Percentiles rank a stretch among this genome's conserved stretches.
Conservation (phyloP, 805 yeast species). For the Candida chilensis region DNA sequence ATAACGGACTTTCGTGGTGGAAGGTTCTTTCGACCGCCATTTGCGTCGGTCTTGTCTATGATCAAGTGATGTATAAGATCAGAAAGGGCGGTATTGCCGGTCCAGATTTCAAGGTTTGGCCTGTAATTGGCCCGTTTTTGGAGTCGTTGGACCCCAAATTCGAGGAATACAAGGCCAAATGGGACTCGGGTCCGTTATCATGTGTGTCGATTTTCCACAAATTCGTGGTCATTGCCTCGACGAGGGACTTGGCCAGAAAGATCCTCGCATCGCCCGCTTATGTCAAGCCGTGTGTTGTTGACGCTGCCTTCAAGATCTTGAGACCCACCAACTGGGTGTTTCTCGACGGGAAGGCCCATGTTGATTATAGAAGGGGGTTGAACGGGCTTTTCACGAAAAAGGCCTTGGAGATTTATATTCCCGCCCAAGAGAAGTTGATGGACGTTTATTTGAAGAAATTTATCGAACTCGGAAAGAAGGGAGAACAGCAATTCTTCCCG, state of each 20-base stretch:
- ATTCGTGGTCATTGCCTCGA: slow-evolving; percentile 89
- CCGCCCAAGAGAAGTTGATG: slow-evolving; percentile 77
- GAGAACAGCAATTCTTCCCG: slow-evolving; percentile 75
- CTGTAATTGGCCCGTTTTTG: slow-evolving; percentile 91
- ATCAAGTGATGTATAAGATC: slow-evolving; percentile 69
- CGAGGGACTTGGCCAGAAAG: slow-evolving; percentile 83
- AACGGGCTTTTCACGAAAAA: slow-evolving; percentile 82
- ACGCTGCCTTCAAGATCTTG: slow-evolving; percentile 87
- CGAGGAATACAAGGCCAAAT: slow-evolving; percentile 84
- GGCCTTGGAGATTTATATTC: slow-evolving; percentile 79
- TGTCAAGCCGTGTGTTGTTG: slow-evolving; percentile 97
- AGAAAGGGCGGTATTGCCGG: slow-evolving; percentile 89
- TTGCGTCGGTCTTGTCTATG: slow-evolving; percentile 46
- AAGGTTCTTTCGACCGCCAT: slow-evolving; percentile 38
- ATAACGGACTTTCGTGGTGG: slow-evolving; percentile 36
- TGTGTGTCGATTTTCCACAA: slow-evolving; percentile 98
- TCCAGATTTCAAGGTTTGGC: slow-evolving; percentile 83
- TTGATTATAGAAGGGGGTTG: slow-evolving; percentile 84
- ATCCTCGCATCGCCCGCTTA: slow-evolving; percentile 75
- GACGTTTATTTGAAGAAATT: slow-evolving; percentile 71
- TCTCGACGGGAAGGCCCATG: slow-evolving; percentile 90
- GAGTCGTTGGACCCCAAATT: slow-evolving; percentile 94
- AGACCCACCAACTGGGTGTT: slow-evolving; percentile 98
- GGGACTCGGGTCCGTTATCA: slow-evolving; percentile 90
- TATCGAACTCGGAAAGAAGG: slow-evolving; percentile 42